Evolutionary conservation across 106 monocot genomes (phyloP).

Genomic region (Chionographis japonica): DNA sequence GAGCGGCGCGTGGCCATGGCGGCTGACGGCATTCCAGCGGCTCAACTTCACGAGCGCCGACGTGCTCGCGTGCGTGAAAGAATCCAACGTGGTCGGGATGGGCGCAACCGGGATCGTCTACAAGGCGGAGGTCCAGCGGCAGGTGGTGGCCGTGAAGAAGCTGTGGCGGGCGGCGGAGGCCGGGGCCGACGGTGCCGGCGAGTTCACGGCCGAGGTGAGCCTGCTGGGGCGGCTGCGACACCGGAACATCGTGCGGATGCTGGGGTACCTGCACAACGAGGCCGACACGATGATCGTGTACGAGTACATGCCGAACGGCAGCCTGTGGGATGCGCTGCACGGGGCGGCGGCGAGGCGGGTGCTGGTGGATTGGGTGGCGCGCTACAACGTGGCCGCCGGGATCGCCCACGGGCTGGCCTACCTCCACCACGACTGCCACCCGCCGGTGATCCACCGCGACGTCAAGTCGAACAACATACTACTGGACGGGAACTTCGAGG

Average conservation of each 20-base stretch:
- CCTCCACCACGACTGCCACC: slow-evolving; percentile 86
- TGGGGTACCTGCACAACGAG: slow-evolving; percentile 84
- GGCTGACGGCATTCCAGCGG: slow-evolving; percentile 81
- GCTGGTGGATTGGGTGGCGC: slow-evolving; percentile 73
- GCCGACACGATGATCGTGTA: slow-evolving; percentile 73
- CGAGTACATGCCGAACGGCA: slow-evolving; percentile 86
- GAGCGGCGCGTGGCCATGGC: slow-evolving; percentile 71
- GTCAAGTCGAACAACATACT: slow-evolving; percentile 85
- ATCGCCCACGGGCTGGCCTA: slow-evolving; percentile 83
- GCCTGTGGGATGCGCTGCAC: slow-evolving; percentile 82
- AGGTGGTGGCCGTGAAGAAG: slow-evolving; percentile 77
- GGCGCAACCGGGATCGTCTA: slow-evolving; percentile 88
- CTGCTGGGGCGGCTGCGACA: slow-evolving; percentile 74
- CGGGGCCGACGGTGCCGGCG: background rate
- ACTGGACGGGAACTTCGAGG: slow-evolving; percentile 59
- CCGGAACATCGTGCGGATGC: slow-evolving; percentile 72
- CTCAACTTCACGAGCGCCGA: slow-evolving; percentile 71
- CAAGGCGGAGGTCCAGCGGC: slow-evolving; percentile 65
- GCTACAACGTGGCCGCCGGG: slow-evolving; percentile 77
- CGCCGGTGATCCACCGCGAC: slow-evolving; percentile 82
- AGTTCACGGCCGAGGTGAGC: slow-evolving; percentile 42
- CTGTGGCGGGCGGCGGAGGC: slow-evolving; percentile 45
- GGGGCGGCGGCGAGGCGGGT: slow-evolving; percentile 28
- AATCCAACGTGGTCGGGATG: slow-evolving; percentile 79
- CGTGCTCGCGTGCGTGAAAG: slow-evolving; percentile 73